Base-by-base conservation (phyloP, 2,329 filamentous ascomycete species). In the Pseudocercospora pini-densiflorae region DNA sequence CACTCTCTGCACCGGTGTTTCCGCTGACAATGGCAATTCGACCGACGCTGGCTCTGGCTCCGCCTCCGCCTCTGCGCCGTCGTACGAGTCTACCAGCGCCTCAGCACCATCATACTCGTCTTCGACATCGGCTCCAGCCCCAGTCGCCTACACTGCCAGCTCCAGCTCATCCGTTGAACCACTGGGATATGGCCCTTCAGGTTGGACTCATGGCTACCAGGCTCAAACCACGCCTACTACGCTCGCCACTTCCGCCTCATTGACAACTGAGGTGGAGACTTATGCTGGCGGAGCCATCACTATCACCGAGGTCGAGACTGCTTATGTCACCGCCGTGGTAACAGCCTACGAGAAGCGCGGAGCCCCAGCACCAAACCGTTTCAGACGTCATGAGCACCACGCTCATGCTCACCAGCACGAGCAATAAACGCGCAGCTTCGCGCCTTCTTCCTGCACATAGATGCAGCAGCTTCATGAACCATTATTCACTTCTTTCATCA, bases 1-100 rank as follows among this genome's bases (percentile, higher is more conserved):
- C 65, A 75, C 73, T 40, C 72, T 79, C 45, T 79, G 77, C 75
- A 77, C 77, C 59, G 75, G 74, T 59, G 40, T 59, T 23, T 67
- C 69, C 14, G 63, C 51, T 31, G 68, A 68, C 64, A 66, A 70
- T 40, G 63, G 63, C 31, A 65, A n/a, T 24, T 47, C 58, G 23
- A 49, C 58, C 23, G 58, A 27, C 27, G 9, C 36, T 27, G 21
- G n/a, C 36, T 49, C 62, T 45, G 55, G 51, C 57, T 66, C 68
- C n/a, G 49, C 31, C 55, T 70, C 65, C 60, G 40, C 54, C 16
- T 62, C 65, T 27, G 47, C 66, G 24, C 61, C 70, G 23, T 65
- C 69, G 9, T 61, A 62, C 49, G 57, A 65, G 33, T 65, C 62
- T 29, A 40, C 53, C 33, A 36, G 58, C 43, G 21, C 40, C 5